These are phyloP conservation scores for Zygoascus meyerae DNA, from an alignment of 1,139 yeast genomes.

Conservation along the genomic window DNA sequence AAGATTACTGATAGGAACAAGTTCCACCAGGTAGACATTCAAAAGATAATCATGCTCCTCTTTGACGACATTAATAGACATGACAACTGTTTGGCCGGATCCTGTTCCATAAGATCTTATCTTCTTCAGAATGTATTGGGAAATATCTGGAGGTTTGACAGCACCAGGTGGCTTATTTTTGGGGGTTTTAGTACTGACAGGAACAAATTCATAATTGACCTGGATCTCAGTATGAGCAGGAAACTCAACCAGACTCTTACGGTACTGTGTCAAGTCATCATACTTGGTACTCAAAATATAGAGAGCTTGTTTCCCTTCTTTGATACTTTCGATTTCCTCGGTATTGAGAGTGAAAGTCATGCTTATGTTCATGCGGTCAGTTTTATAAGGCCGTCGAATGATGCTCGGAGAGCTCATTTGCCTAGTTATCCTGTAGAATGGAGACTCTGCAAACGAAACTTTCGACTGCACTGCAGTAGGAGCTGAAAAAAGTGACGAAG, in stretches of 20 bases:
- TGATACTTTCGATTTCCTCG: conserved; percentile 11
- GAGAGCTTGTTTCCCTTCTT: conserved; percentile 14
- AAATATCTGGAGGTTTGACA: conserved; percentile 7
- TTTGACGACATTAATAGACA: conserved; percentile 21
- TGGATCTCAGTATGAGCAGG: conserved; percentile 25
- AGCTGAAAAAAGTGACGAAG: too few species aligned
- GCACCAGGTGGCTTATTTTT: conserved; percentile 10
- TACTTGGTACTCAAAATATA: conserved; percentile 22
- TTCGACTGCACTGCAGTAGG: neutral
- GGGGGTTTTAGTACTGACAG: conserved; percentile 1
- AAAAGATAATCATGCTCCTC: conserved; percentile 25
- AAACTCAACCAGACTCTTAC: conserved; percentile 21
- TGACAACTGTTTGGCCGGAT: conserved; percentile 22
- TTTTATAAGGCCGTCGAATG: conserved; percentile 20
- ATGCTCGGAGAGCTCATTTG: conserved; percentile 23
- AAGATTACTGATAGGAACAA: conserved; percentile 21
- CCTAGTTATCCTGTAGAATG: conserved; percentile 27
- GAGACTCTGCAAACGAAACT: conserved; percentile 24
- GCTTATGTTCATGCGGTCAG: conserved; percentile 16
- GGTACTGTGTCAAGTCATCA: conserved; percentile 8
- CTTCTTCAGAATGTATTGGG: conserved; percentile 1
- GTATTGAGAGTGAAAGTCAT: conserved; percentile 19
- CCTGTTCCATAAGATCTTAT: neutral
- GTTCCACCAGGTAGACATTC: conserved; percentile 28
- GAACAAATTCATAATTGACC: conserved; percentile 17